A percentile compares a stretch with the other conserved stretches of the same genome.
These are phyloP conservation scores for Cladosporium colombiae DNA, from an alignment of 2,329 filamentous ascomycete species.

Conservation along the genomic window DNA sequence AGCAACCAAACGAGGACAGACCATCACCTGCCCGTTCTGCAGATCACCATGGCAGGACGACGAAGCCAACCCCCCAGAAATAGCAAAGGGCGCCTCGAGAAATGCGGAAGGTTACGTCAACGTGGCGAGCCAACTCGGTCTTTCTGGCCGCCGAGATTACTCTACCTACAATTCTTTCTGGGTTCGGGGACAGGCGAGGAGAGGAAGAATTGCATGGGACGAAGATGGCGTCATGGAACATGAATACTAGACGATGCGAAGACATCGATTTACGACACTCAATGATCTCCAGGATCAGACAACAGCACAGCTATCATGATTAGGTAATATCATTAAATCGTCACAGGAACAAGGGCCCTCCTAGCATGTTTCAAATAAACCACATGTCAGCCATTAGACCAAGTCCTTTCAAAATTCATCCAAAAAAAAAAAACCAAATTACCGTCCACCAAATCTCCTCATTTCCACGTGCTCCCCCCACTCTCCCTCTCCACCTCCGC, in stretches of 20 bases:
- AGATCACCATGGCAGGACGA: constrained; percentile 33
- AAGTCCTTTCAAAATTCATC: background rate
- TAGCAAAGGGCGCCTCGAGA: constrained; percentile 27
- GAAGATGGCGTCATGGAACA: constrained; percentile 19
- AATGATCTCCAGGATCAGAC: background rate
- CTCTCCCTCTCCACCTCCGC: constrained; percentile 32
- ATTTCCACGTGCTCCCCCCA: constrained; percentile 34
- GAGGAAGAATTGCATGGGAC: constrained; percentile 17
- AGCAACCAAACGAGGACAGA: constrained; percentile 29
- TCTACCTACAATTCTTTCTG: constrained; percentile 35
- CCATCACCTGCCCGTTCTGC: constrained; percentile 38
- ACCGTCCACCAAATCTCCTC: background rate
- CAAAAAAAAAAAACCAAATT: background rate
- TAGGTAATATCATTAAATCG: background rate
- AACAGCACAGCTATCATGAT: background rate
- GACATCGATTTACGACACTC: background rate
- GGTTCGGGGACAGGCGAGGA: constrained; percentile 25
- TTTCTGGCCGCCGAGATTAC: constrained; percentile 34
- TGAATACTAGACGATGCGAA: background rate
- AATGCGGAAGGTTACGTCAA: constrained; percentile 38
- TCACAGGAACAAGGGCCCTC: background rate
- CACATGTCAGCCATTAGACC: background rate
- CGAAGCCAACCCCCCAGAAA: constrained; percentile 26
- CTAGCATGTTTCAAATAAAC: background rate
- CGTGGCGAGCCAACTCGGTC: constrained; percentile 34